These are phyloP conservation scores for Tilletia indica DNA, from an alignment of 1,284 basidiomycete genomes.

Conservation along the genomic window DNA sequence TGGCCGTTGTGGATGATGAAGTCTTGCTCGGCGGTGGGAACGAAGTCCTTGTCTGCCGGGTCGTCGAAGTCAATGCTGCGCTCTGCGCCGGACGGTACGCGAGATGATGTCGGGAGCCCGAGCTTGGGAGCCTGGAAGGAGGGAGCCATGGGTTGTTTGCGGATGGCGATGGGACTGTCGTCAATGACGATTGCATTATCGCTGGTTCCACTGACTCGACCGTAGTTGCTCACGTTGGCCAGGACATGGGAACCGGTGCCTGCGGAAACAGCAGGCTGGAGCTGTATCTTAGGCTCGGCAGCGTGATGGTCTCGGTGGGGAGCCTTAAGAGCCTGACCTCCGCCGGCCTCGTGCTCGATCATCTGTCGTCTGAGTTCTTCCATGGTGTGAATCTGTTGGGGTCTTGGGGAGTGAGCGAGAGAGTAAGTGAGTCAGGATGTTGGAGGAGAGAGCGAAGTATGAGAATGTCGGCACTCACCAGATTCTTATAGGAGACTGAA, in stretches of 20 bases:
- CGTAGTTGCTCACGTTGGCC: conserved; percentile 13
- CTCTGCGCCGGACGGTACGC: not conserved
- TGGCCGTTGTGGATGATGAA: not conserved
- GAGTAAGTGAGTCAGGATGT: not conserved
- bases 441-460: no score
- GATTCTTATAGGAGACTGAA: no score
- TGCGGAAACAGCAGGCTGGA: not conserved
- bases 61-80: conserved; percentile 8
- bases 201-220: not conserved
- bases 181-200: conserved; percentile 14
- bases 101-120: not conserved
- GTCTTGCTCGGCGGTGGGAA: not conserved
- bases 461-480: no score
- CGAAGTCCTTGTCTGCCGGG: conserved; percentile 5
- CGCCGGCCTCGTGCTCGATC: not conserved
- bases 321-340: not conserved
- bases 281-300: not conserved
- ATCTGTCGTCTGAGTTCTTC: not conserved
- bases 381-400: not conserved
- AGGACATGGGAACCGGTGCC: not conserved
- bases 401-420: not conserved
- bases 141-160: not conserved
- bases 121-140: not conserved
- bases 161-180: not conserved
- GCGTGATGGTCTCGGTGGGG: not conserved